phyloP scores from a whole-genome alignment of 2,329 filamentous ascomycete species.

The Orbilia ellipsospora region DNA sequence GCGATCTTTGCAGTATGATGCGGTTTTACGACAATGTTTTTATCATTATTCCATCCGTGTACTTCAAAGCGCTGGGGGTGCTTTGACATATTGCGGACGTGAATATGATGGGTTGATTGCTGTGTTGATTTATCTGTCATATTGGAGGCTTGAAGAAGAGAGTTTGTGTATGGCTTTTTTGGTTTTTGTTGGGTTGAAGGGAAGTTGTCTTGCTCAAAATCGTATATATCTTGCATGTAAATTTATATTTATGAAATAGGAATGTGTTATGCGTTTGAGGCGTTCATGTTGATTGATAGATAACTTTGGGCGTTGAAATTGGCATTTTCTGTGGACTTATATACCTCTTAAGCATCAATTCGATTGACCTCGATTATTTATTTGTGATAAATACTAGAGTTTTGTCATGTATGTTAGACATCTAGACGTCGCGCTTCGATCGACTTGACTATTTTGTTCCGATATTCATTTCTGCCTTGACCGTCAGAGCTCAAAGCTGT shows the following conservation, averaged over 20 bases:
- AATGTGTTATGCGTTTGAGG: background rate
- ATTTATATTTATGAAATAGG: constrained; percentile 1
- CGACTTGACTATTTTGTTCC: too few relatives aligned
- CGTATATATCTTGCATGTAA: constrained; percentile 12
- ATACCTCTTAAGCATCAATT: too few relatives aligned
- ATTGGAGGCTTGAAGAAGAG: background rate
- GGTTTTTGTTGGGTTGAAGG: constrained; percentile 7
- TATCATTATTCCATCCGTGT: constrained; percentile 62
- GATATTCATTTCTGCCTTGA: too few relatives aligned
- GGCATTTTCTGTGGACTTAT: too few relatives aligned
- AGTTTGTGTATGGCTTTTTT: background rate
- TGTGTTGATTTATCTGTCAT: constrained; percentile 40
- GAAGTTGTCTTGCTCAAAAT: constrained; percentile 23
- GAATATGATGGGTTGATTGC: constrained; percentile 59
- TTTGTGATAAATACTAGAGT: too few relatives aligned
- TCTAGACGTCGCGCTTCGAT: too few relatives aligned
- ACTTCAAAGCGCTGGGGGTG: constrained; percentile 62
- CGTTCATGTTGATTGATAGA: background rate
- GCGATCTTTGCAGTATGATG: constrained; percentile 59
- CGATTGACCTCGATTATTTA: too few relatives aligned
- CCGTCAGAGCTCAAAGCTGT: too few relatives aligned
- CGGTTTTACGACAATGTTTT: constrained; percentile 61
- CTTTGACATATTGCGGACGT: constrained; percentile 62
- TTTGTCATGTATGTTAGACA: too few relatives aligned
- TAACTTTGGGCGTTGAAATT: background rate